Conservation (phyloP, 495 filamentous ascomycete species). For the Lophiotrema nucula region DNA sequence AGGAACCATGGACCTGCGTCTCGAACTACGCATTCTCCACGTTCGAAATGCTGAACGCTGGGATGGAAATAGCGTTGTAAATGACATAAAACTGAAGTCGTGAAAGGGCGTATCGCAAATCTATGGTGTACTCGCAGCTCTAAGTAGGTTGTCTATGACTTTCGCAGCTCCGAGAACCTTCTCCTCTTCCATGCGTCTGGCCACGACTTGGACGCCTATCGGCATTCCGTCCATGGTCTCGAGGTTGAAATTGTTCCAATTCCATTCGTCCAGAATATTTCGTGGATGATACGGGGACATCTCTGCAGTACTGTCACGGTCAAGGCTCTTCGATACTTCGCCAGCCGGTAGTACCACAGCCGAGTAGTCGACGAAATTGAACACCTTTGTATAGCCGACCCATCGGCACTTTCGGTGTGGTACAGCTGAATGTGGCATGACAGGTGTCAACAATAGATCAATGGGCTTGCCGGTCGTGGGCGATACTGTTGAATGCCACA, state of each 20-base stretch:
- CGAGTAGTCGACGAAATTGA: slow-evolving; percentile 38
- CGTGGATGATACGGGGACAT: slow-evolving; percentile 32
- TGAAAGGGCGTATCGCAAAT: too few species aligned
- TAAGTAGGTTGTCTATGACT: slow-evolving; percentile 40
- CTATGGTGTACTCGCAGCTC: slow-evolving; percentile 1
- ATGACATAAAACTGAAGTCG: too few species aligned
- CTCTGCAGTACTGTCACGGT: slow-evolving; percentile 4
- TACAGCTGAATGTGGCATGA: slow-evolving; percentile 41
- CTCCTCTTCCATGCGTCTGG: slow-evolving; percentile 36
- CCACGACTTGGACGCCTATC: slow-evolving; percentile 36
- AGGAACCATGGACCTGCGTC: too few species aligned
- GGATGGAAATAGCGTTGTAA: too few species aligned
- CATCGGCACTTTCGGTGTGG: slow-evolving; percentile 37
- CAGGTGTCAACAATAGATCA: slow-evolving; percentile 37
- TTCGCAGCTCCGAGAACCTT: slow-evolving; percentile 44
- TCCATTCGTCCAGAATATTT: slow-evolving; percentile 37
- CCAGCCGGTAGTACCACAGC: slow-evolving; percentile 34
- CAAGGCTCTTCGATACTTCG: slow-evolving; percentile 25
- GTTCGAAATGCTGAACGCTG: too few species aligned
- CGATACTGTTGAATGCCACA: slow-evolving; percentile 48
- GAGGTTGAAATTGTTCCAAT: slow-evolving; percentile 36
- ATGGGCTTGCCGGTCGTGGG: slow-evolving; percentile 35
- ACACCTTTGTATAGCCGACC: slow-evolving; percentile 40
- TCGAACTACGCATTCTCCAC: too few species aligned
- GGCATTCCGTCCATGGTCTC: slow-evolving; percentile 34